These are phyloP conservation scores for Debaryomycetaceae sp. DNA, from an alignment of 1,139 yeast species.

Conservation along the genomic window DNA sequence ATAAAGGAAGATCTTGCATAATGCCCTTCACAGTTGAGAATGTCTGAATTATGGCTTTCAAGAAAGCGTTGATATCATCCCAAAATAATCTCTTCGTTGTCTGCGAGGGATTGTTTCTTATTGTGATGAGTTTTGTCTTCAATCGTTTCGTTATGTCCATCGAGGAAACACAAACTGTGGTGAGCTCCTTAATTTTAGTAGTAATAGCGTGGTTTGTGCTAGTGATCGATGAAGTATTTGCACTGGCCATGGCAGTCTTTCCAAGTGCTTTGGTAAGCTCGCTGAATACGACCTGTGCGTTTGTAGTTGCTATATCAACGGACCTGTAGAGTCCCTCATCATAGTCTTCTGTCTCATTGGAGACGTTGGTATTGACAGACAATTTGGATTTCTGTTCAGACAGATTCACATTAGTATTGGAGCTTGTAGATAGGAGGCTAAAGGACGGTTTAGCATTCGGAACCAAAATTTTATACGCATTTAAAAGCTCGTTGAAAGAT, in stretches of 20 bases:
- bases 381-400: slow-evolving; percentile 26
- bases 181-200: slow-evolving; percentile 69
- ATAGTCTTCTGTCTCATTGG: slow-evolving; percentile 43
- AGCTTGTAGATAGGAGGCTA: neutral
- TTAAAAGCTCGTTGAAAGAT: slow-evolving; percentile 69
- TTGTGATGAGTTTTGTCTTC: slow-evolving; percentile 52
- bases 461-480: slow-evolving; percentile 60
- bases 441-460: slow-evolving; percentile 21
- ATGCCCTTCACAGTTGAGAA: slow-evolving; percentile 79
- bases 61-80: slow-evolving; percentile 81
- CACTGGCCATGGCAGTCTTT: slow-evolving; percentile 60
- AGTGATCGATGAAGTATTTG: slow-evolving; percentile 13
- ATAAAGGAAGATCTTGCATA: slow-evolving; percentile 74
- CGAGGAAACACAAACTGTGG: slow-evolving; percentile 73
- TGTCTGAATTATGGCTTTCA: slow-evolving; percentile 79
- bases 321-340: slow-evolving; percentile 76
- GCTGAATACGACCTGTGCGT: slow-evolving; percentile 76
- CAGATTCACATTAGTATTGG: slow-evolving; percentile 18
- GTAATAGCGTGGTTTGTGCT: slow-evolving; percentile 39
- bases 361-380: slow-evolving; percentile 19
- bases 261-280: slow-evolving; percentile 77
- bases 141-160: slow-evolving; percentile 76
- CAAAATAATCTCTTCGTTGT: slow-evolving; percentile 67
- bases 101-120: slow-evolving; percentile 48
- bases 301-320: slow-evolving; percentile 67